These are phyloP conservation scores for Phytophthora europaea DNA, from an alignment of 352 stramenopile genomes.

Conservation along the genomic window DNA sequence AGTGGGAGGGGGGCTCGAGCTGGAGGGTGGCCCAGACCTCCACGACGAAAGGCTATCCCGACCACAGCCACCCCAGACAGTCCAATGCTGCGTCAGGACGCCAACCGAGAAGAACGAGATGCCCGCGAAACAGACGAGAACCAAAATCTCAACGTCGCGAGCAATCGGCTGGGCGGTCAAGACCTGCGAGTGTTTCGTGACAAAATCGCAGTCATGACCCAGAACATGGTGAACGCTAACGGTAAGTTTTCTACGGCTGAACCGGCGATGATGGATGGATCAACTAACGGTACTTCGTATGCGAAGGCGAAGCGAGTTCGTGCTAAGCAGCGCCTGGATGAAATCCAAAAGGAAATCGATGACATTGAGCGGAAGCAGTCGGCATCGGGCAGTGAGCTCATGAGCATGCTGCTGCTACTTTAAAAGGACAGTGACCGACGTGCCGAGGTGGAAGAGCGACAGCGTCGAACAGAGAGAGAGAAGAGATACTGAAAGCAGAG, in stretches of 20 bases:
- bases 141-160: neutral
- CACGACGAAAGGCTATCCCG: neutral
- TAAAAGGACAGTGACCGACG: constrained; percentile 12
- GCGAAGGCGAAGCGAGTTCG: neutral
- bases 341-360: neutral
- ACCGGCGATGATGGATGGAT: neutral
- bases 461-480: neutral
- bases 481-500: constrained; percentile 2
- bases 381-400: neutral
- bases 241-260: neutral
- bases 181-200: constrained; percentile 7
- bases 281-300: neutral
- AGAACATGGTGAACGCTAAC: neutral
- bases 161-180: constrained; percentile 3
- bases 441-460: neutral
- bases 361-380: neutral
- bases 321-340: neutral
- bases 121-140: neutral
- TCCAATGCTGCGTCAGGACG: neutral
- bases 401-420: constrained; percentile 7
- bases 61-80: neutral
- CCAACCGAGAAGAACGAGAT: neutral
- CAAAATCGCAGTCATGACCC: constrained; percentile 2
- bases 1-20: neutral
- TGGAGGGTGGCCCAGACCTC: neutral